phyloP scores from a whole-genome alignment of 441 rosid genomes.

The Adansonia madagascariensis region DNA sequence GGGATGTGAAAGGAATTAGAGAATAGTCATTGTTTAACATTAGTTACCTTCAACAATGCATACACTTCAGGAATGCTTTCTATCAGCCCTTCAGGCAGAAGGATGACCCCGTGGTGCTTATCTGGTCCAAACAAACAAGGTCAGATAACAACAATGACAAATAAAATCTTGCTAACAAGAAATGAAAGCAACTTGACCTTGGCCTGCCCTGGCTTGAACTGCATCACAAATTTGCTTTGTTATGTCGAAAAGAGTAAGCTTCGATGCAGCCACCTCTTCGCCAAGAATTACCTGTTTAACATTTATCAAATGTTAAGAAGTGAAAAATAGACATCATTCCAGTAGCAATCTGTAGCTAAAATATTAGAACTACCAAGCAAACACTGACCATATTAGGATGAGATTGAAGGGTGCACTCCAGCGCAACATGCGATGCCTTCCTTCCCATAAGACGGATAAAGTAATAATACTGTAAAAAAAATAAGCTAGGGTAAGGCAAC shows the following conservation, averaged over 20 bases:
- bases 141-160: conserved; percentile 31
- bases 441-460: conserved; percentile 98
- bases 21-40: neutral
- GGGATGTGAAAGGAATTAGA: conserved; percentile 17
- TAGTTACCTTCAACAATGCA: conserved; percentile 82
- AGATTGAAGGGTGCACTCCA: conserved; percentile 97
- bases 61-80: conserved; percentile 98
- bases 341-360: conserved; percentile 2
- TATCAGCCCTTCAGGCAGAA: conserved; percentile 96
- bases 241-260: conserved; percentile 92
- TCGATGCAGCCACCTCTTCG: conserved; percentile 97
- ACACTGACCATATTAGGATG: conserved; percentile 93
- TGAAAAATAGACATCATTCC: neutral
- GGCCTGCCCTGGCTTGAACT: conserved; percentile 88
- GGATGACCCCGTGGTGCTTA: conserved; percentile 93
- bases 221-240: conserved; percentile 93
- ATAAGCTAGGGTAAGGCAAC: conserved; percentile 11
- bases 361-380: neutral
- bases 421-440: conserved; percentile 94
- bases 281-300: conserved; percentile 79
- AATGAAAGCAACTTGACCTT: conserved; percentile 52
- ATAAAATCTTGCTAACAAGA: conserved; percentile 24
- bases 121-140: conserved; percentile 47
- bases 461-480: conserved; percentile 73
- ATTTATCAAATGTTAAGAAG: conserved; percentile 5